Evolutionary conservation across 306 rosid species (phyloP), one percentile per base, ranked within the genome.

Genomic region (Ceratonia siliqua): DNA sequence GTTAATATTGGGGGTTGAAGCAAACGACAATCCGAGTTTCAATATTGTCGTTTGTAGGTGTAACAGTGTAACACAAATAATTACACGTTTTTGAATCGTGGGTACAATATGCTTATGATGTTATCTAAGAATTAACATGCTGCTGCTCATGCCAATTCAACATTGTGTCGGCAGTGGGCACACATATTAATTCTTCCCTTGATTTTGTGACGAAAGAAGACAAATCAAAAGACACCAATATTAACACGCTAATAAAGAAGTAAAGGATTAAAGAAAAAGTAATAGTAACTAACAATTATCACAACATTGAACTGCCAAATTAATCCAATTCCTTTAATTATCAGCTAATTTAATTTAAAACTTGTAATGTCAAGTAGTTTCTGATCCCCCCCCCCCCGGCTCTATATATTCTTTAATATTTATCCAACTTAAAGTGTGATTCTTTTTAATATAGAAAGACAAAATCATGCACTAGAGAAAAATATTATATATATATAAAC

Each of bases 21-120:
- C 20, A 56, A 72, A 72, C 82, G 83, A 81, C 87, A 85, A 73
- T 72, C 66, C 28, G 13, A 81, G 78, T 77, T 70, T 73, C 88
- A 81, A 81, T 70, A 78, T 46, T 81, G 81, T 76, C 78, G 80
- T 79, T 75, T 79, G 36, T 38, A 67, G 42, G 46, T 5, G 58
- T 20, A 12, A 36, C 61, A 62, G 46, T 5, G 58, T 20, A 12
- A 36, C 61, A 62, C 72, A 74, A 76, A 4, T 53, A 30, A 39
- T 70, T 65, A 63, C 79, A 71, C 69, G 62, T 50, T 74, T 30
- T 62, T 61, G 50, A 62, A 45, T 33, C 20, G 64, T 48, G 45
- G 48, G 70, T 32, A 61, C 38, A 20, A 73, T 28, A 20, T 13
- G 9, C 11, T 20, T 55, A 53, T 80, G 61, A 76, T 73, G 8